phyloP scores from a whole-genome alignment of 306 rosid species.

The Styphnolobium japonicum region DNA sequence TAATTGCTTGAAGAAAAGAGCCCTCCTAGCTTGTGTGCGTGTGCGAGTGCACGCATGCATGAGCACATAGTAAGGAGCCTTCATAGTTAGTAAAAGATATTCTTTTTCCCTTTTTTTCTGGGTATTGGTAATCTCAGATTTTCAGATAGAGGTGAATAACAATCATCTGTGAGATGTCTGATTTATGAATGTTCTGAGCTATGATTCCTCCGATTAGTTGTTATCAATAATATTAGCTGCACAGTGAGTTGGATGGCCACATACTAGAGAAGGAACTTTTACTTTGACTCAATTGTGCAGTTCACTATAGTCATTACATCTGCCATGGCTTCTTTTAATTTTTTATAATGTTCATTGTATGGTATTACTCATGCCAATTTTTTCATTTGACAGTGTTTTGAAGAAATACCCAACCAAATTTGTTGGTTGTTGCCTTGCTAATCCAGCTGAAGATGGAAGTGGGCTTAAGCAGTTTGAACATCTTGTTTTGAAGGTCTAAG shows the following conservation, averaged over 20 bases:
- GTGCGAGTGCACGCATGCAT: neutral
- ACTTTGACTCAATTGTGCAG: neutral
- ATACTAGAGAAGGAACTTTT: neutral
- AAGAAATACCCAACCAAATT: constrained; percentile 79
- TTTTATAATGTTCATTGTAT: neutral
- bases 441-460: constrained; percentile 79
- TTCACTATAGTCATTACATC: neutral
- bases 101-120: neutral
- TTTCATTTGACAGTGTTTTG: constrained; percentile 59
- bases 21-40: neutral
- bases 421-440: constrained; percentile 90
- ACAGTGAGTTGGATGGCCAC: neutral
- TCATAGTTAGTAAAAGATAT: neutral
- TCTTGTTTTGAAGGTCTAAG: constrained; percentile 66
- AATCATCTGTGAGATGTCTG: neutral
- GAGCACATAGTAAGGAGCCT: neutral
- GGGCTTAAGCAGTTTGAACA: constrained; percentile 74
- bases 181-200: neutral
- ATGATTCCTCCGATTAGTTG: neutral
- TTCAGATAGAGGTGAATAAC: neutral
- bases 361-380: constrained; percentile 10
- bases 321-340: neutral
- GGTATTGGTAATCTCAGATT: neutral
- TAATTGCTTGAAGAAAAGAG: neutral
- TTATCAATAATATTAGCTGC: constrained; percentile 2